Evolutionary conservation across 352 stramenopile species (phyloP).

Genomic region (Globisporangium ultimum): DNA sequence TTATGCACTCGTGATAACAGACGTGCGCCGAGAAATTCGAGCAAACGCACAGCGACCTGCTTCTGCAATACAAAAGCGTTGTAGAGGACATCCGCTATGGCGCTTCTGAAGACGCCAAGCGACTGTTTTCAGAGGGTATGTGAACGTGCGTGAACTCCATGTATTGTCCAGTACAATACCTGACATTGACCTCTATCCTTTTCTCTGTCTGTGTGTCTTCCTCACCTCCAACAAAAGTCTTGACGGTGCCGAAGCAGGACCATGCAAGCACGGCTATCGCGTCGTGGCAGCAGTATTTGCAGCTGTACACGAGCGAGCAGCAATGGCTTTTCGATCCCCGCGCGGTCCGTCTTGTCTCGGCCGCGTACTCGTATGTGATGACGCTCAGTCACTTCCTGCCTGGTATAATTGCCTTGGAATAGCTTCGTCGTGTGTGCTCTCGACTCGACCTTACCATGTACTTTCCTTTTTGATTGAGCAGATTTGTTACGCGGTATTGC

Average conservation of each 20-base stretch:
- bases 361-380: conserved; percentile 67
- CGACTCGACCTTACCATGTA: neutral
- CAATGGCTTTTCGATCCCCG: conserved; percentile 29
- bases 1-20: conserved; percentile 8
- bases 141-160: neutral
- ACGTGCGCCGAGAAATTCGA: conserved; percentile 29
- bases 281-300: conserved; percentile 47
- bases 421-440: too few relatives aligned
- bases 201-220: too few relatives aligned
- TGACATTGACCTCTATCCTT: too few relatives aligned
- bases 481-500: neutral
- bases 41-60: conserved; percentile 17
- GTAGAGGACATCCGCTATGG: conserved; percentile 40
- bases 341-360: conserved; percentile 50
- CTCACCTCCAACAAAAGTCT: neutral
- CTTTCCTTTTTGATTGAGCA: neutral
- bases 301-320: conserved; percentile 29
- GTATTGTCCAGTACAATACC: too few relatives aligned
- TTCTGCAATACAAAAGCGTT: conserved; percentile 40
- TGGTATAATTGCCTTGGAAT: conserved; percentile 9
- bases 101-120: conserved; percentile 26
- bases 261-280: conserved; percentile 3
- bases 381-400: conserved; percentile 50
- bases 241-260: neutral
- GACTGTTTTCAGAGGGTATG: conserved; percentile 39